phyloP scores from a whole-genome alignment of 1,284 basidiomycete species.

The Ustilago hordei region DNA sequence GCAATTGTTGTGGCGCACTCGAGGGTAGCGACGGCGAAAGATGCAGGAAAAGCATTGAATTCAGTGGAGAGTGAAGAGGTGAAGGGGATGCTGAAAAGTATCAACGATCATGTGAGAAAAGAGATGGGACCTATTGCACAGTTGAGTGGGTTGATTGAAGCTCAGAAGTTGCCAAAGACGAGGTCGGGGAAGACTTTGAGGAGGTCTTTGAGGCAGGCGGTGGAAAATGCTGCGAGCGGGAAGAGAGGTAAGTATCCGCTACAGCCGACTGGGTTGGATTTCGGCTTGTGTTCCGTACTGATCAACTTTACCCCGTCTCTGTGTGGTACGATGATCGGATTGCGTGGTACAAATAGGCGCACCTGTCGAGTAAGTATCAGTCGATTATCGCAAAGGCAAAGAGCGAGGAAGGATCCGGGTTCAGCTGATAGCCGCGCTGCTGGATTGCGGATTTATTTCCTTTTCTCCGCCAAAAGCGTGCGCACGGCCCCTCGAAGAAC shows the following conservation, averaged over 20 bases:
- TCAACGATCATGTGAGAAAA: constrained; percentile 60
- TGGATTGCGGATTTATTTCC: constrained; percentile 5
- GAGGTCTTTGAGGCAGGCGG: constrained; percentile 50
- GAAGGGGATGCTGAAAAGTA: constrained; percentile 52
- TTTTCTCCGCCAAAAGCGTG: constrained; percentile 4
- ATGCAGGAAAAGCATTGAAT: constrained; percentile 29
- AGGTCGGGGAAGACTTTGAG: constrained; percentile 63
- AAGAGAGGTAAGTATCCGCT: constrained; percentile 34
- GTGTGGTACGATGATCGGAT: neutral
- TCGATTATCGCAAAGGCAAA: neutral
- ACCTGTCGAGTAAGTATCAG: constrained; percentile 46
- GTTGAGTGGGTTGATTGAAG: constrained; percentile 50
- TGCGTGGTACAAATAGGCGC: constrained; percentile 19
- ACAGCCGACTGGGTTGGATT: no score
- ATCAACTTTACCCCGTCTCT: neutral
- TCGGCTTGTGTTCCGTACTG: neutral
- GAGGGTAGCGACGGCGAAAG: constrained; percentile 22
- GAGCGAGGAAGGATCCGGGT: neutral
- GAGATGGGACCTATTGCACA: constrained; percentile 66
- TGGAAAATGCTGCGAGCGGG: constrained; percentile 58
- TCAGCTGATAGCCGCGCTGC: neutral
- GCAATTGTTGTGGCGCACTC: constrained; percentile 57
- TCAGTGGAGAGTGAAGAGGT: constrained; percentile 31
- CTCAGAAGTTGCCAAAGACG: constrained; percentile 65
- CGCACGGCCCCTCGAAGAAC: neutral